Percentiles rank a stretch among this genome's conserved stretches.
These are phyloP conservation scores for Fusarium falciforme DNA, from an alignment of 2,329 filamentous ascomycete species.

Conservation along the genomic window DNA sequence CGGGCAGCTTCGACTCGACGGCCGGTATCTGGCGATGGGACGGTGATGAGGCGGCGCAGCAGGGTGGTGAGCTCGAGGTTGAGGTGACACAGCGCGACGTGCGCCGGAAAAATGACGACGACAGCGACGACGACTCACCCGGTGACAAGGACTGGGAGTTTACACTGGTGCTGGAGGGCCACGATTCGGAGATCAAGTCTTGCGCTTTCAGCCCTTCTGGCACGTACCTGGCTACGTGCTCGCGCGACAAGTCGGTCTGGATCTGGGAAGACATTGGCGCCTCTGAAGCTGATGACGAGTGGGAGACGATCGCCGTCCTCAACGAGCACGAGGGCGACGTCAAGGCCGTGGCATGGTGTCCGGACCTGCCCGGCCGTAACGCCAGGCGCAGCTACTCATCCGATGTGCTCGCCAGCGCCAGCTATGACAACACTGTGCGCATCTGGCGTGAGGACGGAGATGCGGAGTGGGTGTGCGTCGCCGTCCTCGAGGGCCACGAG, in stretches of 20 bases:
- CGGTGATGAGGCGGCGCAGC: constrained; percentile 50
- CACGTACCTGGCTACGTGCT: constrained; percentile 87
- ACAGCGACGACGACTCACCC: constrained; percentile 56
- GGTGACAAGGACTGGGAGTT: constrained; percentile 91
- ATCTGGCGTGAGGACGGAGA: constrained; percentile 92
- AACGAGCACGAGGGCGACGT: constrained; percentile 96
- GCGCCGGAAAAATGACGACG: constrained; percentile 33
- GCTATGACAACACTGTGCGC: constrained; percentile 92
- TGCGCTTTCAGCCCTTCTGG: constrained; percentile 80
- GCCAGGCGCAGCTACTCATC: constrained; percentile 62
- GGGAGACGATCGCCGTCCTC: constrained; percentile 94
- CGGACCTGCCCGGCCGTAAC: constrained; percentile 67
- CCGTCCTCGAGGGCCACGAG: constrained; percentile 80
- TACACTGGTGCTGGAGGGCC: constrained; percentile 90
- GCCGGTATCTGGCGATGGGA: constrained; percentile 85
- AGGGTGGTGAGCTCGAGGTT: constrained; percentile 51
- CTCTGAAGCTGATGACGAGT: constrained; percentile 86
- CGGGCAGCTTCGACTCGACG: constrained; percentile 92
- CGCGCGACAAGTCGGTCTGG: constrained; percentile 94
- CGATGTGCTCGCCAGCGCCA: constrained; percentile 87
- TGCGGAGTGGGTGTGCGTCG: constrained; percentile 90
- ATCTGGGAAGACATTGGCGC: constrained; percentile 93
- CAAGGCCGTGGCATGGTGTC: constrained; percentile 94
- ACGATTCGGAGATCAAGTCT: constrained; percentile 92
- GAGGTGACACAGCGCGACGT: constrained; percentile 52